Percentiles rank a stretch among this genome's conserved stretches.
These are phyloP conservation scores for Candida tropicalis DNA, from an alignment of 1,139 yeast species.

Conservation along the genomic window DNA sequence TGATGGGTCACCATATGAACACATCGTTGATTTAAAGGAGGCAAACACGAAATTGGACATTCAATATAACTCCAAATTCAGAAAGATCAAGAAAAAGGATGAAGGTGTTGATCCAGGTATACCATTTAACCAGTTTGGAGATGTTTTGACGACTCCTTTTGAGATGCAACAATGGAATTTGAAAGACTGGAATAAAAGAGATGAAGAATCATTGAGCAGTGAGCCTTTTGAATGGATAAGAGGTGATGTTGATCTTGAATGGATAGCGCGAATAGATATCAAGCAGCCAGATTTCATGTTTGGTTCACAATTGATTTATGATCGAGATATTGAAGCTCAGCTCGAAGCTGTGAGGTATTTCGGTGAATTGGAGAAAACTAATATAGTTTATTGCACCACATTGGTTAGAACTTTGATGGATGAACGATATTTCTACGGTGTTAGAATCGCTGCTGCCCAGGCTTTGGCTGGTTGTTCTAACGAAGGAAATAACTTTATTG, in stretches of 20 bases:
- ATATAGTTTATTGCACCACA: conserved; percentile 71
- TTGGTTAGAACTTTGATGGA: conserved; percentile 84
- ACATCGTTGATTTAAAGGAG: conserved; percentile 89
- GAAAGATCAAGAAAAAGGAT: conserved; percentile 66
- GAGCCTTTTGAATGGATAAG: conserved; percentile 98
- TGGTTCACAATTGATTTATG: conserved; percentile 90
- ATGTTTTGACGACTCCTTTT: conserved; percentile 59
- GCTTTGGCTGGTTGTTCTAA: conserved; percentile 73
- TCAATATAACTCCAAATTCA: conserved; percentile 90
- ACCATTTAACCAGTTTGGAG: conserved; percentile 71
- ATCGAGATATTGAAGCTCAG: conserved; percentile 96
- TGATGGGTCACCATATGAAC: conserved; percentile 99
- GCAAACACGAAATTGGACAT: conserved; percentile 85
- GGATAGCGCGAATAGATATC: conserved; percentile 83
- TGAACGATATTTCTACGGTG: conserved; percentile 82
- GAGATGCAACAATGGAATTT: conserved; percentile 76
- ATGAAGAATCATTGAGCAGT: conserved; percentile 61
- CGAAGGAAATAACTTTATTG: conserved; percentile 64
- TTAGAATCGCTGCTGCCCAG: conserved; percentile 82
- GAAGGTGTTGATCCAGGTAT: conserved; percentile 43
- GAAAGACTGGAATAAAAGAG: conserved; percentile 71
- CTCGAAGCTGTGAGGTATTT: conserved; percentile 79
- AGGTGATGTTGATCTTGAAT: conserved; percentile 95
- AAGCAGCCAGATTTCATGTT: conserved; percentile 96
- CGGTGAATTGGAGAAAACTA: conserved; percentile 59